Percentiles rank a stretch among this genome's conserved stretches.
These are phyloP conservation scores for Dendrobium catenatum DNA, from an alignment of 106 monocot species.

Conservation along the genomic window DNA sequence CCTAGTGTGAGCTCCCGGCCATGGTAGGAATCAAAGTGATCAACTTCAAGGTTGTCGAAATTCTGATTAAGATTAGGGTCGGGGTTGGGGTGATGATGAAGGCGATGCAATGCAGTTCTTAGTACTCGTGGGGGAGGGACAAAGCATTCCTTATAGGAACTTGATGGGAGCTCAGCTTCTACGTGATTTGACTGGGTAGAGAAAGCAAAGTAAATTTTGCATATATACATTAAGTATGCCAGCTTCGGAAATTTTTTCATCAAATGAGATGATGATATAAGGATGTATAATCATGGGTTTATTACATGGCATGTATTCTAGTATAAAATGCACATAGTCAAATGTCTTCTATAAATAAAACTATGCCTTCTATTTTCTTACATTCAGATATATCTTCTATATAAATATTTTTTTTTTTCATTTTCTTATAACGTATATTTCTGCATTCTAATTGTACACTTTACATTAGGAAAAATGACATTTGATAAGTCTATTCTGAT, in stretches of 20 bases:
- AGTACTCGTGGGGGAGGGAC: conserved; percentile 23
- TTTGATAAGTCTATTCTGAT: too few relatives aligned
- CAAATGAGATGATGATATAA: background rate
- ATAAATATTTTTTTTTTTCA: too few relatives aligned
- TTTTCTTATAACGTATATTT: too few relatives aligned
- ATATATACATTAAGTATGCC: background rate
- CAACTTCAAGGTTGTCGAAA: conserved; percentile 1
- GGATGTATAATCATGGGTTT: background rate
- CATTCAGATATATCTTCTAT: too few relatives aligned
- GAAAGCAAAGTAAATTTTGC: background rate
- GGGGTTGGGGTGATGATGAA: conserved; percentile 4
- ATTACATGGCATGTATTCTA: background rate
- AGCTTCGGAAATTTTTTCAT: background rate
- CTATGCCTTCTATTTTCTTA: too few relatives aligned
- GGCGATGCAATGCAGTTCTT: conserved; percentile 25
- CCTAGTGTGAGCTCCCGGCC: conserved; percentile 20
- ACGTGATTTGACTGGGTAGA: conserved; percentile 29
- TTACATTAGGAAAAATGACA: too few relatives aligned
- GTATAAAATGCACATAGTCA: too few relatives aligned
- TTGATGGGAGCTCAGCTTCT: conserved; percentile 34
- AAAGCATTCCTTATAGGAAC: conserved; percentile 36
- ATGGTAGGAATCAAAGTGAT: conserved; percentile 16
- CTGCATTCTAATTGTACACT: too few relatives aligned
- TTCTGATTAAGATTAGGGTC: background rate
- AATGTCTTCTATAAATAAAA: too few relatives aligned